Evolutionary conservation across 768 basidiomycete genomes (phyloP).

Genomic region (Clathrus columnatus): DNA sequence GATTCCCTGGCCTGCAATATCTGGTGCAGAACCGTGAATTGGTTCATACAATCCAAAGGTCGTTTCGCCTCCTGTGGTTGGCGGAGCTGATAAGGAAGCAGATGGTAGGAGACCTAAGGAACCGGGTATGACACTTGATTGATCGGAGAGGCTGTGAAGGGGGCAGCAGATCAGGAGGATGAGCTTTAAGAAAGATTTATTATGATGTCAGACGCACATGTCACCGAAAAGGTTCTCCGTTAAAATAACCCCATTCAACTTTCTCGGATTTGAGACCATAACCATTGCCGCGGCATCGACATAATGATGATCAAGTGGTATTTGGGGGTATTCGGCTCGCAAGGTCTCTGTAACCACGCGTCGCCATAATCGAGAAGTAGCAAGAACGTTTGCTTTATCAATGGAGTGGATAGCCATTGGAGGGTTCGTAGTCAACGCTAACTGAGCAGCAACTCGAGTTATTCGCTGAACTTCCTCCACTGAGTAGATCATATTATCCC

Average conservation of each 20-base stretch:
- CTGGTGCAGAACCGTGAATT: conserved; percentile 91
- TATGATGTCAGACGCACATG: conserved; percentile 53
- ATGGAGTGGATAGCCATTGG: conserved; percentile 86
- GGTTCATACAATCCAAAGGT: conserved; percentile 93
- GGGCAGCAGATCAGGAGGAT: background rate
- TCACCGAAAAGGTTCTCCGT: conserved; percentile 97
- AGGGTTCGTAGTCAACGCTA: conserved; percentile 75
- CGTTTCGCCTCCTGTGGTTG: conserved; percentile 50
- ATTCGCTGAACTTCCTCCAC: conserved; percentile 88
- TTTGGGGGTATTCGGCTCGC: conserved; percentile 76
- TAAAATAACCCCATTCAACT: conserved; percentile 89
- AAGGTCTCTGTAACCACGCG: conserved; percentile 85
- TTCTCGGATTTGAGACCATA: conserved; percentile 80
- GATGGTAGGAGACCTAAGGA: conserved; percentile 95
- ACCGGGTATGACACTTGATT: conserved; percentile 94
- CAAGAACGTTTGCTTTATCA: conserved; percentile 98
- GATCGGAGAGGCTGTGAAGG: conserved; percentile 75
- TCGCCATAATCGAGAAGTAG: conserved; percentile 89
- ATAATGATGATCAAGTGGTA: conserved; percentile 82
- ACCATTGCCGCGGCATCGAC: conserved; percentile 97
- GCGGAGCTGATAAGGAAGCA: conserved; percentile 90
- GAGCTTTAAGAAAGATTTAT: conserved; percentile 7
- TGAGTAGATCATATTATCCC: conserved; percentile 92
- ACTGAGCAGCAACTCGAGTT: conserved; percentile 89
- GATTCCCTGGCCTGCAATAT: conserved; percentile 89